Conservation (phyloP, 495 filamentous ascomycete genomes). For the Podospora sp. region DNA sequence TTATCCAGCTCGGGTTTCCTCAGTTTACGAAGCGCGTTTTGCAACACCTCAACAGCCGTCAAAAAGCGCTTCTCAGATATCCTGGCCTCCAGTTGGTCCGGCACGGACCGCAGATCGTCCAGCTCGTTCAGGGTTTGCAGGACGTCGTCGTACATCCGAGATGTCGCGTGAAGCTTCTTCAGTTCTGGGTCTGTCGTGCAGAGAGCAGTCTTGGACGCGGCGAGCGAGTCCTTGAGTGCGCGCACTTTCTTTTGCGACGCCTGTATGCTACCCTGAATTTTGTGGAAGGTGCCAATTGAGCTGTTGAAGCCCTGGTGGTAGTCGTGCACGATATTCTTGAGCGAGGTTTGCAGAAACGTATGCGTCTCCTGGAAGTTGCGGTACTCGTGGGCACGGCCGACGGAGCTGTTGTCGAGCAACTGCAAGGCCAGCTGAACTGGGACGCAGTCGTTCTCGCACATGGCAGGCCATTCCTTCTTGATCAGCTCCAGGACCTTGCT, state of each 20-base stretch:
- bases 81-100: slow-evolving; percentile 86
- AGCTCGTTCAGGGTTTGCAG: slow-evolving; percentile 81
- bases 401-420: slow-evolving; percentile 88
- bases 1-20: slow-evolving; percentile 86
- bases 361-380: slow-evolving; percentile 80
- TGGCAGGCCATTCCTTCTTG: slow-evolving; percentile 85
- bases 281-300: slow-evolving; percentile 97
- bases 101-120: slow-evolving; percentile 85
- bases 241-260: slow-evolving; percentile 84
- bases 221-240: slow-evolving; percentile 76
- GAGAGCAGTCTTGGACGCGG: slow-evolving; percentile 79
- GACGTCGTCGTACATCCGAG: slow-evolving; percentile 89
- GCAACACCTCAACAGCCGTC: slow-evolving; percentile 86
- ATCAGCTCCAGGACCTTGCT: slow-evolving; percentile 62
- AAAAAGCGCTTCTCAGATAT: slow-evolving; percentile 97
- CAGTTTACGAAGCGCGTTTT: slow-evolving; percentile 79
- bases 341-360: slow-evolving; percentile 79
- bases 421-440: slow-evolving; percentile 92
- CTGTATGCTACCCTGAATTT: slow-evolving; percentile 92
- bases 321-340: slow-evolving; percentile 96
- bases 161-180: slow-evolving; percentile 80
- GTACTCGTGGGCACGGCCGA: slow-evolving; percentile 87
- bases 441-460: slow-evolving; percentile 83
- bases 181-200: slow-evolving; percentile 88
- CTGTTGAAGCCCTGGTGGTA: slow-evolving; percentile 99